Percentiles rank a stretch among this genome's conserved stretches.
These are phyloP conservation scores for Paraurostyla sp. DNA, from an alignment of 73 alveolate genomes.

Conservation along the genomic window DNA sequence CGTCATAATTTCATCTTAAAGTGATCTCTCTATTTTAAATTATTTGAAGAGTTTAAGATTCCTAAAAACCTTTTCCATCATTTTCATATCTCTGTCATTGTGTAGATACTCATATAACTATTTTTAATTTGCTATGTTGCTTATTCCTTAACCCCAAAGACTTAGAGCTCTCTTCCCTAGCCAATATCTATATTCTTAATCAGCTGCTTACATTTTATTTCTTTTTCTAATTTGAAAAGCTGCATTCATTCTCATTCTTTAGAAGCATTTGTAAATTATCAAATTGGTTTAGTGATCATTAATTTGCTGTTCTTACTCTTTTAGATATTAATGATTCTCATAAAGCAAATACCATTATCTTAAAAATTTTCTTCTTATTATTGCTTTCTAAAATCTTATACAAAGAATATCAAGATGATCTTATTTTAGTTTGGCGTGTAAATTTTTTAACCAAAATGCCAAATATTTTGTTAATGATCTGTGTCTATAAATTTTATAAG, in stretches of 20 bases:
- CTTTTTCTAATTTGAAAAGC: background rate
- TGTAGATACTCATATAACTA: background rate
- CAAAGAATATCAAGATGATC: background rate
- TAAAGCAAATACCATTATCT: background rate
- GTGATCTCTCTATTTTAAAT: background rate
- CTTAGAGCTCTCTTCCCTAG: background rate
- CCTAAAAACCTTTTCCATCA: background rate
- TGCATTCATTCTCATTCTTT: background rate
- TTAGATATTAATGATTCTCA: background rate
- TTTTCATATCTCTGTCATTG: background rate
- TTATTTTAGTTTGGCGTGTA: background rate
- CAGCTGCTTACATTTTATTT: background rate
- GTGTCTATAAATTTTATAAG: conserved; percentile 12
- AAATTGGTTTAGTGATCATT: conserved; percentile 17
- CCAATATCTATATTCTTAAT: conserved; percentile 55
- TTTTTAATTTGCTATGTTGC: background rate
- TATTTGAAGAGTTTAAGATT: background rate
- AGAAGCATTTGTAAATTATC: conserved; percentile 1
- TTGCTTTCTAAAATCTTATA: background rate
- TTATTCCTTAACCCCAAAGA: background rate
- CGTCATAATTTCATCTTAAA: conserved; percentile 11
- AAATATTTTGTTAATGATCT: conserved; percentile 11
- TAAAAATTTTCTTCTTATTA: background rate
- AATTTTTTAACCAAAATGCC: conserved; percentile 18
- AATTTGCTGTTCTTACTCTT: conserved; percentile 14